phyloP scores from a whole-genome alignment of 305 asterid genomes.

The Fraxinus floribunda region DNA sequence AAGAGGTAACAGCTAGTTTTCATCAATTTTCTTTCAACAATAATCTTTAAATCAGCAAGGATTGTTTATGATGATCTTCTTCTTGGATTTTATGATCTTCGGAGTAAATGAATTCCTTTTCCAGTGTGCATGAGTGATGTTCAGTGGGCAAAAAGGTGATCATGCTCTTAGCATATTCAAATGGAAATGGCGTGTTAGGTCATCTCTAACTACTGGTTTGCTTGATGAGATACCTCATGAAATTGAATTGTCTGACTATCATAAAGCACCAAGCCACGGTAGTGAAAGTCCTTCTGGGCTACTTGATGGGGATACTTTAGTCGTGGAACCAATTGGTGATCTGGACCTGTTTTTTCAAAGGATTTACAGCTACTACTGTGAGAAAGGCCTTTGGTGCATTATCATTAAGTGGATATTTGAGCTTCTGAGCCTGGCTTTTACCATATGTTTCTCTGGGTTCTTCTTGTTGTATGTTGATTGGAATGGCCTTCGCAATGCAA shows the following conservation, averaged over 20 bases:
- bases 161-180: slow-evolving; percentile 61
- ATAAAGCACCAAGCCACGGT: slow-evolving; percentile 66
- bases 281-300: slow-evolving; percentile 97
- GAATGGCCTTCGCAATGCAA: slow-evolving; percentile 90
- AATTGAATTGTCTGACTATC: slow-evolving; percentile 83
- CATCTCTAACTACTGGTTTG: slow-evolving; percentile 64
- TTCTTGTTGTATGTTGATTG: slow-evolving; percentile 81
- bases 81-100: slow-evolving; percentile 10
- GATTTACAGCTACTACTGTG: slow-evolving; percentile 81
- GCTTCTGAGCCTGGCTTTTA: slow-evolving; percentile 80
- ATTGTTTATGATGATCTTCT: slow-evolving; percentile 5
- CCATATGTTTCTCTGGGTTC: slow-evolving; percentile 85
- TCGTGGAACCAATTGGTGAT: slow-evolving; percentile 72
- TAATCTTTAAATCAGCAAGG: slow-evolving; percentile 6
- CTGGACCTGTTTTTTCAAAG: slow-evolving; percentile 91
- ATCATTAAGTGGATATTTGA: slow-evolving; percentile 83
- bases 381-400: slow-evolving; percentile 95
- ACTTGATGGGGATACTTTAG: slow-evolving; percentile 74
- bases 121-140: slow-evolving; percentile 65
- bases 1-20: slow-evolving; percentile 9
- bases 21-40: background rate
- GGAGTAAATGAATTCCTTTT: background rate
- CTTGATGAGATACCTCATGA: slow-evolving; percentile 64
- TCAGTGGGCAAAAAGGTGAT: slow-evolving; percentile 66
- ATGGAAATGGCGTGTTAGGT: slow-evolving; percentile 55